Conservation (phyloP, 2,329 filamentous ascomycete genomes). For the Fusarium clavum region DNA sequence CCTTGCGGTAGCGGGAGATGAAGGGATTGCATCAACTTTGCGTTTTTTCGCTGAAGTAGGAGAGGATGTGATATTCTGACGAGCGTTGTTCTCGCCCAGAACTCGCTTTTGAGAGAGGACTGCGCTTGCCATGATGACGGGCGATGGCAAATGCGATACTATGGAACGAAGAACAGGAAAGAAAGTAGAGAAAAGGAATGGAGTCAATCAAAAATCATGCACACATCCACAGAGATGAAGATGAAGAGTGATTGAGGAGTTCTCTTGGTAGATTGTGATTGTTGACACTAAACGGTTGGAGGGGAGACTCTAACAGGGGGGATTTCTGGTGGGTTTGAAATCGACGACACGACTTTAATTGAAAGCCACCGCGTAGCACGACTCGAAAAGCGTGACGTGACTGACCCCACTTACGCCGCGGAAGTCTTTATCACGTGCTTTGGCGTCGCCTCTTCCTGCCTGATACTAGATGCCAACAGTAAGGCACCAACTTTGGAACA, state of each 20-base stretch:
- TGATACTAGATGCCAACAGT: not conserved
- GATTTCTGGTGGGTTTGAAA: slow-evolving; percentile 30
- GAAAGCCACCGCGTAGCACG: slow-evolving; percentile 49
- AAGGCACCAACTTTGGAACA: not conserved
- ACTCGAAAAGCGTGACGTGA: slow-evolving; percentile 53
- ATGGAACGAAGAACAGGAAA: slow-evolving; percentile 8
- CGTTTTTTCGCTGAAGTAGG: slow-evolving; percentile 78
- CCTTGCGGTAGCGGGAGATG: slow-evolving; percentile 65
- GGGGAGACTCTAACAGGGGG: slow-evolving; percentile 30
- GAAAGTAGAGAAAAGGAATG: not conserved
- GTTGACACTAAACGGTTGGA: slow-evolving; percentile 33
- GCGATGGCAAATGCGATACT: slow-evolving; percentile 27
- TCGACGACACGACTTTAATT: slow-evolving; percentile 48
- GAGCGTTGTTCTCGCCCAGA: slow-evolving; percentile 74
- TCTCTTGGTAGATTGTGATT: slow-evolving; percentile 25
- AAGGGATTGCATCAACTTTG: slow-evolving; percentile 75
- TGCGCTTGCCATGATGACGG: slow-evolving; percentile 59
- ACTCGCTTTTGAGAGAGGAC: slow-evolving; percentile 78
- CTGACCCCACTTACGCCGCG: slow-evolving; percentile 43
- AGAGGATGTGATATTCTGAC: slow-evolving; percentile 70
- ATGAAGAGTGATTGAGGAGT: slow-evolving; percentile 9
- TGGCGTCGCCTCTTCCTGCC: slow-evolving; percentile 30
- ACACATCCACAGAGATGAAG: slow-evolving; percentile 29
- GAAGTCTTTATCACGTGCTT: slow-evolving; percentile 46
- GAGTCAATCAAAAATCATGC: not conserved